A percentile compares a stretch with the other conserved stretches of the same genome.
Evolutionary conservation across 2,329 filamentous ascomycete species (phyloP).

Genomic region (Aspergillus phoenicis): DNA sequence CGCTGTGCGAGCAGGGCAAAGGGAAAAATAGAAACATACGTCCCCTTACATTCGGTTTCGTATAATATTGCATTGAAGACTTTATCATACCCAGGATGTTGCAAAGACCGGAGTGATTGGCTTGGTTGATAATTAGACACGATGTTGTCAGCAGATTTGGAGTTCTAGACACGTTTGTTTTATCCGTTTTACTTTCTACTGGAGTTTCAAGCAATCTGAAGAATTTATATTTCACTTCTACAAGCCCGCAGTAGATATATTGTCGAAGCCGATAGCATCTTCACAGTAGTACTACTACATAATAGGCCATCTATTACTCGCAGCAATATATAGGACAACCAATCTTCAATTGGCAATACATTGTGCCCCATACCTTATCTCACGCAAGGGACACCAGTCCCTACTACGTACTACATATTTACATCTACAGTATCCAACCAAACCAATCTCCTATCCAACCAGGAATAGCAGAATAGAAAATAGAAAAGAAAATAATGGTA

Average conservation of each 20-base stretch:
- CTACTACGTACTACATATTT: no score
- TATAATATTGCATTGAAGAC: slow-evolving; percentile 16
- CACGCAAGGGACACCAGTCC: no score
- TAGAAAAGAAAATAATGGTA: slow-evolving; percentile 12
- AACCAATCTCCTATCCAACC: not conserved
- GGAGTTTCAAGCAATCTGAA: not conserved
- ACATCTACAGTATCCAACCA: no score
- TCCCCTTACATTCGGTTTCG: slow-evolving; percentile 11
- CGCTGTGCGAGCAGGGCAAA: not conserved
- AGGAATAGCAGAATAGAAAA: not conserved
- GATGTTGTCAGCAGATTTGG: not conserved
- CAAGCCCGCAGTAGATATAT: not conserved
- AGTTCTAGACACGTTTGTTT: not conserved
- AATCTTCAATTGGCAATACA: no score
- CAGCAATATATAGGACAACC: no score
- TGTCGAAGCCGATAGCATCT: no score
- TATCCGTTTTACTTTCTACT: not conserved
- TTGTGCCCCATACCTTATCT: no score
- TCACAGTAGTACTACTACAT: no score
- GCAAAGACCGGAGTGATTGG: slow-evolving; percentile 1
- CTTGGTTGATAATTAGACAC: not conserved
- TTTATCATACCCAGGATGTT: slow-evolving; percentile 25
- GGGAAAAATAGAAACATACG: not conserved
- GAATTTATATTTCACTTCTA: not conserved
- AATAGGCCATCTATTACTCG: no score